Evolutionary conservation across 768 basidiomycete species (phyloP).

Genomic region (Leccinum rimulosum): DNA sequence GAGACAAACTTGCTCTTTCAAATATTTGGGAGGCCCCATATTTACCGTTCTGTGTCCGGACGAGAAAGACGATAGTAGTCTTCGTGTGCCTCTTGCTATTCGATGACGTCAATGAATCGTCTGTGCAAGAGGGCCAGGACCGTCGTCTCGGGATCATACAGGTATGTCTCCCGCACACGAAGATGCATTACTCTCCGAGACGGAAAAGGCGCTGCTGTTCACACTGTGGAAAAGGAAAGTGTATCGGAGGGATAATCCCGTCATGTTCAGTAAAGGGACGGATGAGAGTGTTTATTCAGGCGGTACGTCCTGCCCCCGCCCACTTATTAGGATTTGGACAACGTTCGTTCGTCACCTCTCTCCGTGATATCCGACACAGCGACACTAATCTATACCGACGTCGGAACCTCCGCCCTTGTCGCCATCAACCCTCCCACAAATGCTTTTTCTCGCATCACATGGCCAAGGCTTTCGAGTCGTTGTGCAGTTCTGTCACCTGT

Average conservation of each 20-base stretch:
- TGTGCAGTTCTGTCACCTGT: no score
- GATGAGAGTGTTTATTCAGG: constrained; percentile 98
- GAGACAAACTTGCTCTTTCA: constrained; percentile 22
- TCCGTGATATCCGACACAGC: no score
- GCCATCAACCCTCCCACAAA: no score
- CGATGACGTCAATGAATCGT: constrained; percentile 8
- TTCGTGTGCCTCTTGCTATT: constrained; percentile 22
- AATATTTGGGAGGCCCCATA: constrained; percentile 11
- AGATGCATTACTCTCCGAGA: constrained; percentile 2
- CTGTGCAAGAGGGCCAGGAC: constrained; percentile 14
- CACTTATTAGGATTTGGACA: background rate
- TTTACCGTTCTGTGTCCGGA: constrained; percentile 14
- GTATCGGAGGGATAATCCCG: constrained; percentile 93
- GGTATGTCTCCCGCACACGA: constrained; percentile 11
- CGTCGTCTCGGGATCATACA: constrained; percentile 7
- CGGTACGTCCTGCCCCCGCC: constrained; percentile 46
- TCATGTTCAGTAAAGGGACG: constrained; percentile 88
- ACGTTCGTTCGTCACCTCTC: no score
- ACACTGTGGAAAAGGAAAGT: constrained; percentile 61
- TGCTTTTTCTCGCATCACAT: constrained; percentile 55
- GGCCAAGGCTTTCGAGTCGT: constrained; percentile 68
- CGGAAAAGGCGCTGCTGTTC: constrained; percentile 28
- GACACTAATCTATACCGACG: no score
- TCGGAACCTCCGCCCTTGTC: no score
- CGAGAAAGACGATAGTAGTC: constrained; percentile 18